Evolutionary conservation across 1,284 basidiomycete species (phyloP).

Genomic region (Tilletia walkeri): DNA sequence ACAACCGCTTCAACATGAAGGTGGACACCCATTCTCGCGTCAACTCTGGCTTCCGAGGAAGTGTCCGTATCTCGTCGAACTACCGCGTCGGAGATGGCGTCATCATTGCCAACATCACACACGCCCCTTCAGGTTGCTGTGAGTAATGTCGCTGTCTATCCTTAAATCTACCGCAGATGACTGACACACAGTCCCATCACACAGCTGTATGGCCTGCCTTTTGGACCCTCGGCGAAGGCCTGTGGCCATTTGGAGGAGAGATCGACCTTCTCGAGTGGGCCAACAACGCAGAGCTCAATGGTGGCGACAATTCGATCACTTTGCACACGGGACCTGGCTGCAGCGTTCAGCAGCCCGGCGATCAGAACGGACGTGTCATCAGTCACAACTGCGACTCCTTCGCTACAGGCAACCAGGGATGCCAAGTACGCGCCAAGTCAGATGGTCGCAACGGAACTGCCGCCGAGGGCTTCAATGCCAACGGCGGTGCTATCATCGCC

Average conservation of each 20-base stretch:
- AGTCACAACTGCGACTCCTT: conserved; percentile 35
- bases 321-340: conserved; percentile 41
- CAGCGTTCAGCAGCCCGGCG: conserved; percentile 21
- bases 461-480: conserved; percentile 38
- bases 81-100: conserved; percentile 45
- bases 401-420: conserved; percentile 10
- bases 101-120: conserved; percentile 39
- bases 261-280: conserved; percentile 53
- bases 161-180: too few relatives aligned
- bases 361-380: conserved; percentile 31
- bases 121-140: conserved; percentile 46
- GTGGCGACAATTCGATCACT: conserved; percentile 33
- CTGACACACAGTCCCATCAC: neutral
- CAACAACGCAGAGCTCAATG: conserved; percentile 39
- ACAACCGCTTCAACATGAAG: conserved; percentile 42
- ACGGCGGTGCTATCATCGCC: conserved; percentile 46
- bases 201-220: conserved; percentile 50
- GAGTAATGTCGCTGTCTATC: neutral
- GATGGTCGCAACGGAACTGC: conserved; percentile 38
- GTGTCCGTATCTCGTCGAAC: conserved; percentile 45
- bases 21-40: conserved; percentile 35
- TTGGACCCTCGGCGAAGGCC: conserved; percentile 45
- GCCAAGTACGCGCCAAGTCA: conserved; percentile 25
- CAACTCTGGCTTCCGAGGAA: conserved; percentile 31
- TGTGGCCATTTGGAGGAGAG: conserved; percentile 50